These are phyloP conservation scores for Salix caprea DNA, from an alignment of 345 rosid species.

Conservation along the genomic window DNA sequence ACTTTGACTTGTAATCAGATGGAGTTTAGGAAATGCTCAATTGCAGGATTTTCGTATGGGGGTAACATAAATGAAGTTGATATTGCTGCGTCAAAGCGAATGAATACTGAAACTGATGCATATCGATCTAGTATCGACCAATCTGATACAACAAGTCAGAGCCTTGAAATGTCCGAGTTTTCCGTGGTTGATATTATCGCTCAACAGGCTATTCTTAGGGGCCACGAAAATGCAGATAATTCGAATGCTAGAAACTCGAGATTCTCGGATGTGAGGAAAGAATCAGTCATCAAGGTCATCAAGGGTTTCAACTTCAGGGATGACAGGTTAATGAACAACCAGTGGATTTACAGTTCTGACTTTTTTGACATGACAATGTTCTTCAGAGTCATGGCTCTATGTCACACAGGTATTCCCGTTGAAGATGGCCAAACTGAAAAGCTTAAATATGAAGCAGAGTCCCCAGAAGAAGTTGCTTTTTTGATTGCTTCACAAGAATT, in stretches of 20 bases:
- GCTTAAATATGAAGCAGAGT: conserved; percentile 76
- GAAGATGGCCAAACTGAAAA: conserved; percentile 42
- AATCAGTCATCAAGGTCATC: conserved; percentile 11
- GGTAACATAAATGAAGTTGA: conserved; percentile 53
- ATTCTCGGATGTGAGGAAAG: neutral
- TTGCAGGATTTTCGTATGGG: conserved; percentile 69
- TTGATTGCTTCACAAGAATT: conserved; percentile 70
- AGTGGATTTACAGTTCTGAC: conserved; percentile 48
- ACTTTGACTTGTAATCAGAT: conserved; percentile 82
- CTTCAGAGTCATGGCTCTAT: conserved; percentile 61
- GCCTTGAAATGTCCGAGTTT: conserved; percentile 24
- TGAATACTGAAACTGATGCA: conserved; percentile 44
- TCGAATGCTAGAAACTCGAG: conserved; percentile 7
- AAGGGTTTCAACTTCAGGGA: conserved; percentile 71
- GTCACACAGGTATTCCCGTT: conserved; percentile 69
- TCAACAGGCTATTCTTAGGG: conserved; percentile 5
- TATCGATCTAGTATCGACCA: conserved; percentile 15
- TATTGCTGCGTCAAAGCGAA: conserved; percentile 52
- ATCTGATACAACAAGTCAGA: conserved; percentile 14
- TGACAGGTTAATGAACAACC: conserved; percentile 47
- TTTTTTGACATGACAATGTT: conserved; percentile 49
- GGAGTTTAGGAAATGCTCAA: conserved; percentile 80
- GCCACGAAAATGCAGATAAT: neutral
- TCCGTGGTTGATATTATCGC: conserved; percentile 13
- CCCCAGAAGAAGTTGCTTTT: conserved; percentile 80